Base-by-base conservation (phyloP, 192 early-diverging fungal species). In the Linnemannia hyalina region DNA sequence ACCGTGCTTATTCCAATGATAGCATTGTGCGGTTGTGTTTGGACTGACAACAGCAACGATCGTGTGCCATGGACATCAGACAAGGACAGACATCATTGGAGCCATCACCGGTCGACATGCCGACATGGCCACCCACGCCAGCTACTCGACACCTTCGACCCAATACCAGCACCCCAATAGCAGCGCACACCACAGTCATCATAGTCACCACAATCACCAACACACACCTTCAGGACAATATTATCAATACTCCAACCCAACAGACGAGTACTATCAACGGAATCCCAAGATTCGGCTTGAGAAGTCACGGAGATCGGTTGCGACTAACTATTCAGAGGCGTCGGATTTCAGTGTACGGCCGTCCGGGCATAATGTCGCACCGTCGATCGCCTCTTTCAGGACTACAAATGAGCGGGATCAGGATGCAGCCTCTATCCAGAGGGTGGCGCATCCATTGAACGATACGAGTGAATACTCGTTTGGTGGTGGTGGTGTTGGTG, bases 21-120 rank as follows among this genome's bases (percentile, higher is more conserved):
- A 91, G 90, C 88, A 89, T 38, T 89, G 85, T 32, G 81, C 80
- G 6, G 54, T 79, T 23, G 81, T 91, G 13, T 91, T 91, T 85
- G 90, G 90, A 22, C 75, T 91, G 38, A 88, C 89, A 0, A 86
- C 85, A 26, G 86, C 90, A 7, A 89, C 87, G 26, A 89, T 91
- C 16, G 81, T 84, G 18, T 91, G 90, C 71, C 77, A 89, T 44
- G 72, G 63, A 70, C 77, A 88, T 0, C 89, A 89, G 29, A 87
- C 85, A 11, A 70, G 80, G 35, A 29, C 81, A 22, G 89, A 89
- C 35, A 81, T 86, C 55, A 86, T 86, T 73, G 76, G 70, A 15
- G 84, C 84, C 65, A 81, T 86, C 63, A 86, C 78, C 0, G 84
- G 84, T 35, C 41, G 84, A 57, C 84, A 86, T 57, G 65, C 79